These are phyloP conservation scores for Bryoerythrophyllum caledonicum DNA, from an alignment of 225 moss, liverwort and hornwort genomes.

Conservation along the genomic window DNA sequence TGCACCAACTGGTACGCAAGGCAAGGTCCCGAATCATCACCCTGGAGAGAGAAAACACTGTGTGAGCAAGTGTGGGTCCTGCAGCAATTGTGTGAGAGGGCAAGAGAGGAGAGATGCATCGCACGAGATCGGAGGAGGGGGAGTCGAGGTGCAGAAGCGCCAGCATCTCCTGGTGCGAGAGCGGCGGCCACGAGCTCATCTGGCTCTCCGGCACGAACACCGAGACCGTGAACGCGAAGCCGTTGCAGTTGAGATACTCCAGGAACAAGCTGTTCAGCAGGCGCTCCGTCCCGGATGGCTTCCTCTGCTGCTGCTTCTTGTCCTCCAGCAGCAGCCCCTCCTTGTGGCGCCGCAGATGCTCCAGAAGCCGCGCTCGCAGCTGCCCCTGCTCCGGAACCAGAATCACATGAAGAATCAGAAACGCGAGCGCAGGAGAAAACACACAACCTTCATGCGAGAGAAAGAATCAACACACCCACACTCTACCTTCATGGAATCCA, in stretches of 20 bases:
- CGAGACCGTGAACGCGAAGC: conserved; percentile 80
- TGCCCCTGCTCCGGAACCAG: conserved; percentile 55
- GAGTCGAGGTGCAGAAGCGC: conserved; percentile 77
- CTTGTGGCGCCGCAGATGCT: conserved; percentile 69
- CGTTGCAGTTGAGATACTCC: conserved; percentile 71
- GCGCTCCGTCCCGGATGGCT: conserved; percentile 61
- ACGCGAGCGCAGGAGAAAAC: neutral
- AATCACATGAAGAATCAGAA: neutral
- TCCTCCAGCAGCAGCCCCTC: conserved; percentile 45
- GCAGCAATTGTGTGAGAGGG: too few species aligned
- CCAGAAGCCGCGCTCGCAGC: conserved; percentile 79
- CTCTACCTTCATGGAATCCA: conserved; percentile 40
- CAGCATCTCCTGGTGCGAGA: conserved; percentile 73
- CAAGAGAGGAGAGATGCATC: neutral
- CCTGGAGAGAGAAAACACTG: conserved; percentile 28
- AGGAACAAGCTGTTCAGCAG: conserved; percentile 84
- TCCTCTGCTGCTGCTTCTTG: conserved; percentile 42
- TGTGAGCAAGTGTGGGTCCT: too few species aligned
- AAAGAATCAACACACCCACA: too few species aligned
- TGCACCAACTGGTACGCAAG: conserved; percentile 81
- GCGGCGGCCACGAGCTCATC: conserved; percentile 70
- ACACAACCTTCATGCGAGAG: too few species aligned
- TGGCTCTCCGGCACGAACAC: conserved; percentile 90
- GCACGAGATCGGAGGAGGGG: too few species aligned
- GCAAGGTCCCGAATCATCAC: conserved; percentile 61